Evolutionary conservation across 163 green algal species (phyloP).

Genomic region (Volvox carteri): DNA sequence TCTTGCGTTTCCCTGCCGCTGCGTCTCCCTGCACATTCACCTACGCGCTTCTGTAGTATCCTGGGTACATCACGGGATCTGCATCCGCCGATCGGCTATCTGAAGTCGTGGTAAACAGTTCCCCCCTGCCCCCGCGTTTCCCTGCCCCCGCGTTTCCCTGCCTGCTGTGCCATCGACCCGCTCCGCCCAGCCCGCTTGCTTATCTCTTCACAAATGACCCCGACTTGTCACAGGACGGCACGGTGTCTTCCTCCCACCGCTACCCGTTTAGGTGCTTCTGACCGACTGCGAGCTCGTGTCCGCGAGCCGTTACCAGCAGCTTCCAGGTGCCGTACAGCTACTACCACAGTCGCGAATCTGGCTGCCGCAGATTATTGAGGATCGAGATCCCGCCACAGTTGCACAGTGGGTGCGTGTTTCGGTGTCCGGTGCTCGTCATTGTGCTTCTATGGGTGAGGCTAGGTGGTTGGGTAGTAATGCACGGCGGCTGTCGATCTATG

Average conservation of each 20-base stretch:
- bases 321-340: not conserved
- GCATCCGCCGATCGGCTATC: too few relatives aligned
- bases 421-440: too few relatives aligned
- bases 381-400: not conserved
- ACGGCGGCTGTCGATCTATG: not conserved
- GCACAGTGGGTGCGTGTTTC: not conserved
- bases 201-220: not conserved
- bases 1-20: too few relatives aligned
- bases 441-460: not conserved
- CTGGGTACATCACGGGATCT: too few relatives aligned
- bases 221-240: not conserved
- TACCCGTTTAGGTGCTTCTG: not conserved
- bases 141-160: not conserved
- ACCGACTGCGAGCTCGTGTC: constrained; percentile 8
- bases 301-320: not conserved
- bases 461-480: not conserved
- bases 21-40: too few relatives aligned
- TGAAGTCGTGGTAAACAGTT: too few relatives aligned
- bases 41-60: too few relatives aligned
- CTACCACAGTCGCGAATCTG: not conserved
- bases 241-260: not conserved
- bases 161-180: not conserved
- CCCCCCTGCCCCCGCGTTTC: not conserved
- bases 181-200: not conserved
- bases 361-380: not conserved